Evolutionary conservation across 306 rosid species (phyloP), one percentile per base, ranked within the genome.

Genomic region (Dalbergia oliveri): DNA sequence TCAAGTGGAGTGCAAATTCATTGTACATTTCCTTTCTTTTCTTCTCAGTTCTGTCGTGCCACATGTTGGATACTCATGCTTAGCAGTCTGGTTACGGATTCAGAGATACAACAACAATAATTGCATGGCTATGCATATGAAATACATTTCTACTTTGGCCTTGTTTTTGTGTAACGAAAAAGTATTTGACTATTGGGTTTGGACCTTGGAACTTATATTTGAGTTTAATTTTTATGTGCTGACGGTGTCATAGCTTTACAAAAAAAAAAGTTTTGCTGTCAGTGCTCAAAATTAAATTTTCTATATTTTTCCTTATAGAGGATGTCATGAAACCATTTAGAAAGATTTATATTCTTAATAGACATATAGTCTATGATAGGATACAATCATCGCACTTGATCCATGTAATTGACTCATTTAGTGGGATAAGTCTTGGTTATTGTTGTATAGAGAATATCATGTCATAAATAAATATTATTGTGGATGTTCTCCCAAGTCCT

Each of bases 41-140:
- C 69, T 68, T 81, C 81, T 47, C 59, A 61, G 26, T 51, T 69
- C 71, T 63, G 26, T 49, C 61, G 65, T 76, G 62, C 31, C 54
- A 41, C 69, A 61, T 67, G 49, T 5, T 75, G 62, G 78, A 60
- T 60, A 16, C 43, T 69, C 23, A 9, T 67, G 51, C 61, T 54
- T 49, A 35, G 58, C 50, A 81, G 33, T 64, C 64, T 75, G 41
- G 37, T 35, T 81, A 18, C 47, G 62, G 70, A 66, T 31, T 67
- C 49, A 8, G 11, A 14, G 33, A 79, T 58, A 39, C 33, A 81
- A 58, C 15, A 6, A 33, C 31, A 26, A 26, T 51, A 54, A 33
- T 35, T 60, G 79, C 21, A n/a, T 59, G 75, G 2, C 0, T 79
- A 50, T 62, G 51, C 79, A 21, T 56, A 45, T 44, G 79, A 69